Conservation (phyloP, 2,329 filamentous ascomycete species). For the Microdochium nivale region DNA sequence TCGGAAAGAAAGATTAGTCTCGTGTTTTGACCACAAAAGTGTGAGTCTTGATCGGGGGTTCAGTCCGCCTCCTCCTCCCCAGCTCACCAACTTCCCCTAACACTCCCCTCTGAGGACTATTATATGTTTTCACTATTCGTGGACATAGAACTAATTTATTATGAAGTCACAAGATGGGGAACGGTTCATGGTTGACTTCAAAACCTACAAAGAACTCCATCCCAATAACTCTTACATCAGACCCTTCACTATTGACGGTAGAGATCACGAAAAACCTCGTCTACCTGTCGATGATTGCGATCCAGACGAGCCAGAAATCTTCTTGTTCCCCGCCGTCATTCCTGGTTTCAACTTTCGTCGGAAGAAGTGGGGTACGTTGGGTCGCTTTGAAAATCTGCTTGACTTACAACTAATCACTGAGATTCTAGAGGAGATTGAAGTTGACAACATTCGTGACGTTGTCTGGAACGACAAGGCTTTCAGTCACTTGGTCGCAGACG, state of each 20-base stretch:
- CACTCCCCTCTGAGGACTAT: too few relatives aligned
- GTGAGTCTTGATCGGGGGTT: too few relatives aligned
- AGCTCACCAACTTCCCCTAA: not conserved
- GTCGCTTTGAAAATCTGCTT: not conserved
- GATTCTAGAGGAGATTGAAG: constrained; percentile 5
- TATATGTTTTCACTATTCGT: too few relatives aligned
- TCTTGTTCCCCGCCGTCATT: constrained; percentile 5
- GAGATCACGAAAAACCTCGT: not conserved
- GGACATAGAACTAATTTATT: too few relatives aligned
- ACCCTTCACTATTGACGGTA: not conserved
- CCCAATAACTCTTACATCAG: not conserved
- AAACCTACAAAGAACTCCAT: constrained; percentile 6
- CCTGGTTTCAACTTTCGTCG: constrained; percentile 4
- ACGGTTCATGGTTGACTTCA: constrained; percentile 8
- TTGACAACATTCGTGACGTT: constrained; percentile 8
- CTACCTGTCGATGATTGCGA: not conserved
- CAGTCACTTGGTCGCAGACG: constrained; percentile 9
- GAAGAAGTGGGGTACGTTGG: constrained; percentile 9
- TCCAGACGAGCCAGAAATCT: constrained; percentile 4
- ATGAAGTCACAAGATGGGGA: not conserved
- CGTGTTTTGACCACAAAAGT: constrained; percentile 1
- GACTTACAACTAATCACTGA: not conserved
- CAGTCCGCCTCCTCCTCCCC: too few relatives aligned
- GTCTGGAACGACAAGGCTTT: constrained; percentile 13
- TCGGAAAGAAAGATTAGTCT: constrained; percentile 2